phyloP scores from a whole-genome alignment of 2,329 filamentous ascomycete species.

The Atkinsonella hypoxylon region DNA sequence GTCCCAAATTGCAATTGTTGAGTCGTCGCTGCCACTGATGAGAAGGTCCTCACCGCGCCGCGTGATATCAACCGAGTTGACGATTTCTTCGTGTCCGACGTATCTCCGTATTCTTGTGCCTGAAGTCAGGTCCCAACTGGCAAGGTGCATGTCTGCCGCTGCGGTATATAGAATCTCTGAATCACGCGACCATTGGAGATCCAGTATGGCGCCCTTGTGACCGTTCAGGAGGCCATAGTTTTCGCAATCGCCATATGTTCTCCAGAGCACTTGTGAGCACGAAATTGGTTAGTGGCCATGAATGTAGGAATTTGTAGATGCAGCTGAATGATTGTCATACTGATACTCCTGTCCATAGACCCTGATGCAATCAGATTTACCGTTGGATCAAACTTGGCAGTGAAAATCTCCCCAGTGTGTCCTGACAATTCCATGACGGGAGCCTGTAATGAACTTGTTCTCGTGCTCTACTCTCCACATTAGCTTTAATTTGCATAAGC shows the following conservation, averaged over 20 bases:
- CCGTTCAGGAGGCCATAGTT: constrained; percentile 86
- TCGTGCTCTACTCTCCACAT: constrained; percentile 44
- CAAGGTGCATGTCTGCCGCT: constrained; percentile 84
- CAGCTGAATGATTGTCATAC: constrained; percentile 33
- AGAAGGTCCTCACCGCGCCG: constrained; percentile 82
- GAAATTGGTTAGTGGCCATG: background rate
- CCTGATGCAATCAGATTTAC: constrained; percentile 86
- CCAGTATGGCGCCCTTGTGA: constrained; percentile 82
- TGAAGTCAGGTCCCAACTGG: constrained; percentile 89
- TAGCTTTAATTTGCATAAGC: background rate
- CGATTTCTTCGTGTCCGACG: constrained; percentile 86
- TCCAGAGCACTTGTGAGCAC: constrained; percentile 64
- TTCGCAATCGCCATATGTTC: constrained; percentile 82
- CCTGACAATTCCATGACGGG: constrained; percentile 90
- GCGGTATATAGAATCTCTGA: constrained; percentile 83
- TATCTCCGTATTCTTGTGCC: constrained; percentile 88
- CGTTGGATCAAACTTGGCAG: constrained; percentile 78
- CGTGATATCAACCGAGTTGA: constrained; percentile 84
- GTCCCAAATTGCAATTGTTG: constrained; percentile 91
- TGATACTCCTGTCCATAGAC: constrained; percentile 85
- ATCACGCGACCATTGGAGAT: constrained; percentile 94
- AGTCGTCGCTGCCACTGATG: constrained; percentile 86
- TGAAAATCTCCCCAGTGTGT: constrained; percentile 76
- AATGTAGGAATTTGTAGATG: background rate
- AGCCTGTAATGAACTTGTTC: constrained; percentile 74